Conservation (phyloP, 1,139 yeast species). For the Candida pseudocylindracea region DNA sequence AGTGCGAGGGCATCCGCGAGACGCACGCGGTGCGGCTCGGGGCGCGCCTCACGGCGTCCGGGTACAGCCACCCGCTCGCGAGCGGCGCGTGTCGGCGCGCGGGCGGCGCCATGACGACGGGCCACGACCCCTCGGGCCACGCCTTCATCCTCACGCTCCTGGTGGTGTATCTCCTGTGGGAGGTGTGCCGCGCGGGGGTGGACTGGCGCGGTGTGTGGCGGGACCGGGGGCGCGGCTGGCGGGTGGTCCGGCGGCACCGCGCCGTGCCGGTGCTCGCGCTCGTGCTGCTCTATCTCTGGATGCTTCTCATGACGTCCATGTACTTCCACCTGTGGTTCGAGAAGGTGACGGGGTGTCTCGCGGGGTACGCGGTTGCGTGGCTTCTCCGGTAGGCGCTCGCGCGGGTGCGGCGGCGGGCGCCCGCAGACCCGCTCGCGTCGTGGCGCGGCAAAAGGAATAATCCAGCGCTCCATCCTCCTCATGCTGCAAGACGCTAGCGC, state of each 20-base stretch:
- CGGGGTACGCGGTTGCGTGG: constrained; percentile 23
- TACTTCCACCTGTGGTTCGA: constrained; percentile 71
- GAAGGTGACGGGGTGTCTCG: constrained; percentile 40
- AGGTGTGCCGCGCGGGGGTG: constrained; percentile 22
- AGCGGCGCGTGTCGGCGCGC: constrained; percentile 35
- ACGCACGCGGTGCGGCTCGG: too few relatives aligned
- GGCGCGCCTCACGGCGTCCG: not conserved
- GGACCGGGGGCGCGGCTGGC: not conserved
- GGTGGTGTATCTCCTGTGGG: constrained; percentile 47
- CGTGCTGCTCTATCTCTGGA: constrained; percentile 40
- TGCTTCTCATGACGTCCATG: constrained; percentile 66
- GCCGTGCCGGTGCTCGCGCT: constrained; percentile 18
- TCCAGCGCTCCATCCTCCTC: too few relatives aligned
- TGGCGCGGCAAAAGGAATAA: too few relatives aligned
- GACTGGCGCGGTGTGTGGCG: constrained; percentile 4
- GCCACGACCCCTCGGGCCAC: constrained; percentile 95
- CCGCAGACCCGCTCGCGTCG: too few relatives aligned
- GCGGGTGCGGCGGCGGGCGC: too few relatives aligned
- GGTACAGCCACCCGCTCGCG: constrained; percentile 5
- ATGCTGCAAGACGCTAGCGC: too few relatives aligned
- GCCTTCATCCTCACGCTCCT: constrained; percentile 61
- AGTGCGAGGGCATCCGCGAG: constrained; percentile 18
- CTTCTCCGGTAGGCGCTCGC: too few relatives aligned
- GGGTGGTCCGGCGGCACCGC: not conserved
- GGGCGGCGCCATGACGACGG: constrained; percentile 71